A percentile compares a stretch with the other conserved stretches of the same genome.
These are phyloP conservation scores for Chlamydomonas sp. DNA, from an alignment of 139 green algal genomes.

Conservation along the genomic window DNA sequence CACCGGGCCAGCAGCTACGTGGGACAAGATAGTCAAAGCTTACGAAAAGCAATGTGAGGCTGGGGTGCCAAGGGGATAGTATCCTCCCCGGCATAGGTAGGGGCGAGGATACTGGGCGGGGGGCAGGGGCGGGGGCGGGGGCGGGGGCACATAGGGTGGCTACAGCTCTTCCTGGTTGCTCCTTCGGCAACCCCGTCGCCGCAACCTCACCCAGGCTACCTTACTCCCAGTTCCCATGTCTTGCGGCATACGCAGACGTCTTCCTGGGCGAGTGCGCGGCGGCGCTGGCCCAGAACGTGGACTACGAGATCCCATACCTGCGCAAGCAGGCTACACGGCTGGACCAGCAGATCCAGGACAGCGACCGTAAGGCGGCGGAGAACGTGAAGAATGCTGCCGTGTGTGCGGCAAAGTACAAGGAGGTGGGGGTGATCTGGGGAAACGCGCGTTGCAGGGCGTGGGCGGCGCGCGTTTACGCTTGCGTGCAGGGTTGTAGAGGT, in stretches of 20 bases:
- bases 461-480: no score
- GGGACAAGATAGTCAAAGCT: conserved; percentile 80
- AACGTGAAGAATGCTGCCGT: conserved; percentile 61
- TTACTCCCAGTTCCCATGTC: neutral
- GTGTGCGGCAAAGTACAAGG: conserved; percentile 61
- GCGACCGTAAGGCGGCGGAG: conserved; percentile 70
- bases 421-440: conserved; percentile 45
- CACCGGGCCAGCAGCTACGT: conserved; percentile 68
- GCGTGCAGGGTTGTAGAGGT: no score
- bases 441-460: neutral
- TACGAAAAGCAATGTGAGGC: conserved; percentile 74
- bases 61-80: no score
- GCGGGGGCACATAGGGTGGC: neutral
- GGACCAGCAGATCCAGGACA: conserved; percentile 67
- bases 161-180: neutral
- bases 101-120: no score
- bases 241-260: conserved; percentile 52
- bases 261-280: conserved; percentile 74
- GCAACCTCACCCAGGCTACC: no score
- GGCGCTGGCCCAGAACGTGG: conserved; percentile 71
- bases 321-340: conserved; percentile 61
- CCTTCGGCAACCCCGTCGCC: neutral
- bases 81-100: no score
- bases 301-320: conserved; percentile 84
- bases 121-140: neutral